Base-by-base conservation (phyloP, 306 rosid genomes). In the Trifolium dubium region DNA sequence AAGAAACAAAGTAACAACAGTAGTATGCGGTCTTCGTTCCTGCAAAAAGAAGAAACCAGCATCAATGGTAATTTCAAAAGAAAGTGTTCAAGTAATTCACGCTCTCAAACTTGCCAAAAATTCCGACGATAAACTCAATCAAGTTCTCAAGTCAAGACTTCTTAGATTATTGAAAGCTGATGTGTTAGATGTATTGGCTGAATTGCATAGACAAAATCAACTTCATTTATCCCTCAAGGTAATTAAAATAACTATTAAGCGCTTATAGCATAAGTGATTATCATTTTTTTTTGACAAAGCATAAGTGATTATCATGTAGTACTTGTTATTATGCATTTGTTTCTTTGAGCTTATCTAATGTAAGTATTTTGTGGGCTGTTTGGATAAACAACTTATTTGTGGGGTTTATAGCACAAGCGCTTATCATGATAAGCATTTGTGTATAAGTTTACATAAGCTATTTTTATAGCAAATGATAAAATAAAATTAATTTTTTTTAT, bases 11-110 rank as follows among this genome's bases (percentile, higher is more conserved):
- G 60, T 44, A 15, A 40, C 60, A 41, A 23, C 19, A 13, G 41
- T 59, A 2, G 65, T 31, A 0, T 89, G 91, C 46, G 96, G 97
- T 15, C 92, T 92, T 4, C 84, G 97, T 32, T 54, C 77, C 1
- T 76, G 72, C 59, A 55, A 68, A 77, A 83, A 84, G 9, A 83
- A 71, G 79, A 64, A 49, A 29, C 67, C 85, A 12, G 77, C 81
- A 0, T 86, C 92, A 3, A 59, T 59, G 65, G 41, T 6, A 2
- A 59, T 59, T 59, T 59, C 65, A 0, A 75, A 77, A n/a, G 96
- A 92, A 65, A 71, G 84, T 88, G 89, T 89, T 75, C 85, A 86
- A 71, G 96, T 82, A 10, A 86, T 88, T 64, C 97, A 89, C 4
- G 83, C 88, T 1, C 87, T 92, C 55, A 92, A 89, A 85, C 77